A percentile compares a stretch with the other conserved stretches of the same genome.
These are phyloP conservation scores for Aureobasidium sp. DNA, from an alignment of 2,329 filamentous ascomycete genomes.

Conservation along the genomic window DNA sequence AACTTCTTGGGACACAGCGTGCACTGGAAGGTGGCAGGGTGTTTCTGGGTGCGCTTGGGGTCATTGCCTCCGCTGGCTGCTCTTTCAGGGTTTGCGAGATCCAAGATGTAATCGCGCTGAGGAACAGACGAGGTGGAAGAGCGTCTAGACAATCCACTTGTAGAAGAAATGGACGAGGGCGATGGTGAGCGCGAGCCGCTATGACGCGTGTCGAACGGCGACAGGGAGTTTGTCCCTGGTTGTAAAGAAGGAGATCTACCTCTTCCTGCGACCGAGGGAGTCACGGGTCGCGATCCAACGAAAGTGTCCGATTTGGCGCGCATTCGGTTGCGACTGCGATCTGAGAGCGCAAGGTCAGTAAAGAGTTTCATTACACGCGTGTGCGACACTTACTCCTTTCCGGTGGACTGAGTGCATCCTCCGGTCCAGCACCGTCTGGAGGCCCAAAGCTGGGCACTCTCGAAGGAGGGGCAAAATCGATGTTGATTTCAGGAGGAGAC, in stretches of 20 bases:
- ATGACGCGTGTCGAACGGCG: constrained; percentile 32
- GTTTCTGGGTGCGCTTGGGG: constrained; percentile 81
- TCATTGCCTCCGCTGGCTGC: constrained; percentile 56
- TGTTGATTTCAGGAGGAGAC: constrained; percentile 90
- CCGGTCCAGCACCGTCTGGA: constrained; percentile 55
- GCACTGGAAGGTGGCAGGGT: constrained; percentile 95
- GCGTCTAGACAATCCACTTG: constrained; percentile 40
- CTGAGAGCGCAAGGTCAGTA: constrained; percentile 11
- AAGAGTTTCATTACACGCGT: constrained; percentile 34
- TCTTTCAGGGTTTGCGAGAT: constrained; percentile 80
- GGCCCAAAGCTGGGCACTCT: constrained; percentile 58
- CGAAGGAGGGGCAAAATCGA: constrained; percentile 77
- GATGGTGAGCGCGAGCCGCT: constrained; percentile 37
- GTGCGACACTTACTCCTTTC: constrained; percentile 47
- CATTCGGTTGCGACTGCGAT: constrained; percentile 45
- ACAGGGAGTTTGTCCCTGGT: constrained; percentile 29
- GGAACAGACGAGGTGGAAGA: constrained; percentile 38
- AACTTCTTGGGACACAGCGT: constrained; percentile 93
- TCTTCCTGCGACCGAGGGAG: constrained; percentile 28
- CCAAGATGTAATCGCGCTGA: constrained; percentile 72
- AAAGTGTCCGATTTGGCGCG: constrained; percentile 54
- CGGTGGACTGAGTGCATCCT: constrained; percentile 78
- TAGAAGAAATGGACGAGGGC: constrained; percentile 32
- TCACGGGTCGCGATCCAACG: constrained; percentile 38
- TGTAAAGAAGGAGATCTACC: constrained; percentile 29